phyloP scores from a whole-genome alignment of 495 filamentous ascomycete species.

The Penicillium lividum region DNA sequence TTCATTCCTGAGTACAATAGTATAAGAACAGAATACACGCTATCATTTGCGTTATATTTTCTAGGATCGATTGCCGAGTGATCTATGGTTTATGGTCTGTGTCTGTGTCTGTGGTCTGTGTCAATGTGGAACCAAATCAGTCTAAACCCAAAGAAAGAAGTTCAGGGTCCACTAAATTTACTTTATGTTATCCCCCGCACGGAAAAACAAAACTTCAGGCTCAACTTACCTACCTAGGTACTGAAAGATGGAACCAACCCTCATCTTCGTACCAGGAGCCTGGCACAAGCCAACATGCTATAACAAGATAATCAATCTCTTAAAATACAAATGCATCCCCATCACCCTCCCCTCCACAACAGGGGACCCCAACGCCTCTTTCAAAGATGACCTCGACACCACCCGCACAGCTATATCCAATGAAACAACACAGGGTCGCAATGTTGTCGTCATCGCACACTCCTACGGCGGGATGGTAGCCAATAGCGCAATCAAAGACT shows the following conservation, averaged over 20 bases:
- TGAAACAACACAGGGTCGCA: constrained; percentile 36
- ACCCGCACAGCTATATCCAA: constrained; percentile 35
- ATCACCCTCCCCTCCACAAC: constrained; percentile 41
- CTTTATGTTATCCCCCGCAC: not conserved
- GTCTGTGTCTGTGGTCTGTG: too few species aligned
- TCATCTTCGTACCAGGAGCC: constrained; percentile 51
- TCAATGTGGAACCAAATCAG: too few species aligned
- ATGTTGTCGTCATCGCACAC: constrained; percentile 52
- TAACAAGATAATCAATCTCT: constrained; percentile 35
- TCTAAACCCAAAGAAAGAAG: too few species aligned
- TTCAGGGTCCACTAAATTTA: too few species aligned
- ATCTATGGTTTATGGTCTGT: too few species aligned
- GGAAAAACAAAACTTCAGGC: not conserved
- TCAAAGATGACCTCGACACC: constrained; percentile 38
- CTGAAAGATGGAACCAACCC: constrained; percentile 25
- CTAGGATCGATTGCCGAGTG: too few species aligned
- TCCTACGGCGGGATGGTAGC: constrained; percentile 55
- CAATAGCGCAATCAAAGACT: constrained; percentile 47
- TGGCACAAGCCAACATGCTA: constrained; percentile 49
- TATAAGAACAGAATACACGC: too few species aligned
- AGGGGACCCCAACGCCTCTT: constrained; percentile 36
- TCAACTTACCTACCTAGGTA: too few species aligned
- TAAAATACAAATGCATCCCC: constrained; percentile 32
- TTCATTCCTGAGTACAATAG: too few species aligned
- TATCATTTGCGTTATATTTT: too few species aligned